Conservation (phyloP, 2,329 filamentous ascomycete species). For the Penicillium sp. region DNA sequence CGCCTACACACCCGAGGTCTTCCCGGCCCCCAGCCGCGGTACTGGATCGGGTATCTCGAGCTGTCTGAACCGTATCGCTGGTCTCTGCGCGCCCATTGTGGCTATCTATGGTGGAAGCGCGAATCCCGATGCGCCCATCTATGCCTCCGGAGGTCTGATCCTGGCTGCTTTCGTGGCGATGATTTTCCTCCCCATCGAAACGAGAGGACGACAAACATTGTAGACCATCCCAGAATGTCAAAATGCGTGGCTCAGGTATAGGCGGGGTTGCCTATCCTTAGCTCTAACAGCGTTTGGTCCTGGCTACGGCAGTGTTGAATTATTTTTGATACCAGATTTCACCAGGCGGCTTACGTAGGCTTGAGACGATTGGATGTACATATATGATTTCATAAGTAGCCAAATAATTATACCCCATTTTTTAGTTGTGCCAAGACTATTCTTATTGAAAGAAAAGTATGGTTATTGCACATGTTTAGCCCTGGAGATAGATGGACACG, state of each 20-base stretch:
- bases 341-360: background rate
- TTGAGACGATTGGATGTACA: background rate
- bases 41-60: constrained; percentile 58
- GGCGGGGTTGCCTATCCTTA: background rate
- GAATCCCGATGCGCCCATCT: constrained; percentile 51
- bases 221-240: constrained; percentile 24
- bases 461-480: no score
- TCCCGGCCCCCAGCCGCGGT: constrained; percentile 60
- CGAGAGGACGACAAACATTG: constrained; percentile 48
- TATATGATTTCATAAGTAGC: background rate
- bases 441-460: background rate
- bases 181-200: constrained; percentile 53
- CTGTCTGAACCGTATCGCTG: constrained; percentile 51
- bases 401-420: background rate
- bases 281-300: background rate
- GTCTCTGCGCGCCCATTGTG: constrained; percentile 52
- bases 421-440: background rate
- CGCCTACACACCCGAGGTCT: constrained; percentile 64
- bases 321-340: background rate
- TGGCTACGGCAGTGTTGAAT: background rate
- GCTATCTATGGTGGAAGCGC: constrained; percentile 45
- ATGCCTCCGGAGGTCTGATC: constrained; percentile 50
- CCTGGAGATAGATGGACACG: no score
- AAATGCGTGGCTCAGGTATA: background rate
- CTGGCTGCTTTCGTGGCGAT: constrained; percentile 52